Base-by-base conservation (phyloP, 1,284 basidiomycete genomes). In the Apiotrichum montevideense region DNA sequence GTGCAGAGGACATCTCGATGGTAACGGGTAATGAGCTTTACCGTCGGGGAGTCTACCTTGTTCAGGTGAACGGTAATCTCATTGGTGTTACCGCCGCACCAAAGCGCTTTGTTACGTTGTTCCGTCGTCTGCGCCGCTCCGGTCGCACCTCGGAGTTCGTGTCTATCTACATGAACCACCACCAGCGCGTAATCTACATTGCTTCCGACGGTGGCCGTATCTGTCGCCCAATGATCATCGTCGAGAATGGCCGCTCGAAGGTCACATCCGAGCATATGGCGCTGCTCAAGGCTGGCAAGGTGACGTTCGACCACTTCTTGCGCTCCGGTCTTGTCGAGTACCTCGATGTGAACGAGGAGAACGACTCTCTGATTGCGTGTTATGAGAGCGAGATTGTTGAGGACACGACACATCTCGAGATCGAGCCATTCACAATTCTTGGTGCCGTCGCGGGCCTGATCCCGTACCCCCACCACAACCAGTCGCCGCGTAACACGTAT, bases 391-490 rank as follows among this genome's bases (percentile, higher is more conserved):
- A 95, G 71, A 90, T 98, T 66, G 84, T 85, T 21, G 79, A 83
- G 33, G 82, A 72, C 6, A 93, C 91, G 4, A 98, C 96, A 0
- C 96, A 99, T 78, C 83, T 98, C 34, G 96, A 99, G 76, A 98
- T 99, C 61, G 95, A 99, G 71, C 96, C 97, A 0, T 98, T 98
- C 78, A 98, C 96, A 1, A 82, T 99, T 55, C 85, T 99, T 14
- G 96, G 96, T 7, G 96, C 94, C 15, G 95, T 98, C 44, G 96
- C 96, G 6, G 96, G 97, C 41, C 83, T 99, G 21, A 98, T 99
- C 70, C 96, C 96, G 8, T 99, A 98, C 72, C 96, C 97, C 0
- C 96, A 99, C 73, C 96, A 99, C 77, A 98, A 99, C 72, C 97
- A 99, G 74, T 98, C 94, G 2, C 96, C 97, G 4, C 86, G 96